A percentile compares a stretch with the other conserved stretches of the same genome.
Evolutionary conservation across 2,329 filamentous ascomycete species (phyloP).

Genomic region (Calonectria crousiana): DNA sequence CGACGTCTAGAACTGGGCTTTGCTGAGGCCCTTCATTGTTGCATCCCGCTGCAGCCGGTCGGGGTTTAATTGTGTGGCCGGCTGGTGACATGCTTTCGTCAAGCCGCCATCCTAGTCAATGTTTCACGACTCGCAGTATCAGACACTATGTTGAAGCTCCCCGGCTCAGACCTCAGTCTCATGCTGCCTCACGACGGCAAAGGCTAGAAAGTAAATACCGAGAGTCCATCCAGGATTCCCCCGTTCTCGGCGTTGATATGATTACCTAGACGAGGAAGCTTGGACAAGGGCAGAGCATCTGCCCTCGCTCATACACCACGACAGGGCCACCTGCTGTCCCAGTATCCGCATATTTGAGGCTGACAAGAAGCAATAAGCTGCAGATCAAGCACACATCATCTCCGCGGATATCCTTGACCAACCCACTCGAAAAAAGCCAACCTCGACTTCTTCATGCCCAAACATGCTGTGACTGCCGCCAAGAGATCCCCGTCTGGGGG

Average conservation of each 20-base stretch:
- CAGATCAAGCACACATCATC: background rate
- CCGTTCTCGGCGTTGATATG: background rate
- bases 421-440: background rate
- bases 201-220: background rate
- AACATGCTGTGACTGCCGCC: background rate
- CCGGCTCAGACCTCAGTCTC: background rate
- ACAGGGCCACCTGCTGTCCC: background rate
- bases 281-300: background rate
- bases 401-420: background rate
- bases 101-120: background rate
- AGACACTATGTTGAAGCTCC: background rate
- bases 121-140: background rate
- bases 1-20: background rate
- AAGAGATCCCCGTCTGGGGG: slow-evolving; percentile 2
- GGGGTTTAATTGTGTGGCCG: background rate
- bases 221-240: background rate
- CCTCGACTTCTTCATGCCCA: background rate
- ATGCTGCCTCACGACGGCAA: background rate
- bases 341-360: background rate
- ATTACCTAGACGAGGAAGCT: background rate
- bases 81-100: background rate
- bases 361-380: background rate
- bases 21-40: background rate
- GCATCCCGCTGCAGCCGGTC: slow-evolving; percentile 1
- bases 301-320: background rate